phyloP scores from a whole-genome alignment of 208 protist genomes.

The Wallacemonas sp. region DNA sequence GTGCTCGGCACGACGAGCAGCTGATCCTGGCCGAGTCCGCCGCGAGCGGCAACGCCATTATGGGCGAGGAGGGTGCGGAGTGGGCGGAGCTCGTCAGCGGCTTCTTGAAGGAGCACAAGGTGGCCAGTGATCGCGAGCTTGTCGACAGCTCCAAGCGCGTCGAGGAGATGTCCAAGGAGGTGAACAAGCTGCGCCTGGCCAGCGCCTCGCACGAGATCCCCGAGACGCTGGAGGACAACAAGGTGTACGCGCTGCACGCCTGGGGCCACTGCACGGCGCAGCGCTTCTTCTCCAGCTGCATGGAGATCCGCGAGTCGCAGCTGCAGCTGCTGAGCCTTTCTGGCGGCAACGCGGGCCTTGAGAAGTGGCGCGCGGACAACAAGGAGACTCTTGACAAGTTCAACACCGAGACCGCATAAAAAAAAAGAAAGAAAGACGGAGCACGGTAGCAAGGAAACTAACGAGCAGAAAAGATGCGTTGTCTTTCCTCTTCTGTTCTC shows the following conservation, averaged over 20 bases:
- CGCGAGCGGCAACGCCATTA: conserved; percentile 41
- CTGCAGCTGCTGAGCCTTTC: conserved; percentile 31
- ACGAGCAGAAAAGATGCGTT: conserved; percentile 5
- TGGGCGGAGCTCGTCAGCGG: conserved; percentile 35
- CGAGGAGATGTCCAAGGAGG: conserved; percentile 49
- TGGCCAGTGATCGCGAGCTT: conserved; percentile 36
- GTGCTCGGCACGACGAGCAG: conserved; percentile 32
- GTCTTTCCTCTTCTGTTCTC: conserved; percentile 20
- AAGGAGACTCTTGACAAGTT: conserved; percentile 31
- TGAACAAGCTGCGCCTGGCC: conserved; percentile 45
- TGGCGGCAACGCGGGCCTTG: conserved; percentile 42
- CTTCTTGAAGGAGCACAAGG: conserved; percentile 46
- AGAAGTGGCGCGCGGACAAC: conserved; percentile 55
- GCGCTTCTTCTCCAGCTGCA: conserved; percentile 69
- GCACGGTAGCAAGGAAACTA: neutral
- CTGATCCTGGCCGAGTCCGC: conserved; percentile 34
- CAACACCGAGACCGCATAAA: conserved; percentile 21
- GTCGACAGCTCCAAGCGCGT: conserved; percentile 20
- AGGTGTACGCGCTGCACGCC: conserved; percentile 53
- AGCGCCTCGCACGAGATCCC: conserved; percentile 28
- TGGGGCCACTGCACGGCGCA: conserved; percentile 76
- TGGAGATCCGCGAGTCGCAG: conserved; percentile 75
- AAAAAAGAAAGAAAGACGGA: conserved; percentile 14
- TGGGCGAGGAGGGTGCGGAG: conserved; percentile 49
- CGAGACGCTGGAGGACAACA: conserved; percentile 48